A percentile compares a stretch with the other conserved stretches of the same genome.
phyloP scores from a whole-genome alignment of 352 stramenopile genomes.

The Pythium periplocum region DNA sequence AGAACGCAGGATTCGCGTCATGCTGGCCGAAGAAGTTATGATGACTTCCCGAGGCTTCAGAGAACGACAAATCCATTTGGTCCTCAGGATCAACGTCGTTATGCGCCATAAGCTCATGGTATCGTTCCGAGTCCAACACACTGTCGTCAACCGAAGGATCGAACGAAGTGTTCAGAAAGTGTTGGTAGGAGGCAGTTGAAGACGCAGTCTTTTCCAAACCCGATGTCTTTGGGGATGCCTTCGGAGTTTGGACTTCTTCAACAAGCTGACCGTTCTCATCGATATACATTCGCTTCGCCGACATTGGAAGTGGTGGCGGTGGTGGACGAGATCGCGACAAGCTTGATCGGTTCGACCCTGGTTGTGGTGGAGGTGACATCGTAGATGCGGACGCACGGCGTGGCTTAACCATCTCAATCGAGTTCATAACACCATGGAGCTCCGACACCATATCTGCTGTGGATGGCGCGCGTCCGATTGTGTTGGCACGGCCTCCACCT shows the following conservation, averaged over 20 bases:
- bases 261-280: slow-evolving; percentile 15
- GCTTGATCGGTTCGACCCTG: neutral
- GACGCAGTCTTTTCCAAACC: slow-evolving; percentile 17
- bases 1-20: neutral
- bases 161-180: neutral
- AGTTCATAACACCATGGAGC: slow-evolving; percentile 62
- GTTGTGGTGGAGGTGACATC: slow-evolving; percentile 9
- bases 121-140: neutral
- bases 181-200: neutral
- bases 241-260: too few relatives aligned
- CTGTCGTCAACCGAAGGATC: neutral
- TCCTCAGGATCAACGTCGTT: slow-evolving; percentile 2
- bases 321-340: slow-evolving; percentile 6
- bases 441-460: slow-evolving; percentile 50
- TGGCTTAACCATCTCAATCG: slow-evolving; percentile 41
- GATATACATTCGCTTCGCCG: slow-evolving; percentile 13
- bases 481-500: slow-evolving; percentile 1
- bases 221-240: neutral
- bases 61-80: slow-evolving; percentile 1
- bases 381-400: slow-evolving; percentile 2
- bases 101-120: neutral
- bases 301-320: slow-evolving; percentile 1
- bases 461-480: slow-evolving; percentile 24
- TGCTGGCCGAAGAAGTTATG: slow-evolving; percentile 15
- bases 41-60: neutral